Evolutionary conservation across 306 rosid genomes (phyloP).

Genomic region (Inga oerstediana): DNA sequence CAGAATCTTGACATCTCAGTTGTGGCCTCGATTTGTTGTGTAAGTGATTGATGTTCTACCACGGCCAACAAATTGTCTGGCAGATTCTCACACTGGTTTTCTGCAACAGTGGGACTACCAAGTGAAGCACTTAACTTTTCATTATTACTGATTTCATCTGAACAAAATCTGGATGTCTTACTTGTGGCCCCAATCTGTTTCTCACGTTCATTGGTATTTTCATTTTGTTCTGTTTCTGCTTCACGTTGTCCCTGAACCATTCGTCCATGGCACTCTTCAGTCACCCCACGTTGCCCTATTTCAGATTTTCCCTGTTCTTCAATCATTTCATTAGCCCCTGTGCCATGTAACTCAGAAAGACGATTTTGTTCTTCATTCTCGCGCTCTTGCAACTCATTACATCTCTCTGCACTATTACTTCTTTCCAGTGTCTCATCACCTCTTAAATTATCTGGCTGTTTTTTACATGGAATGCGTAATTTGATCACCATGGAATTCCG

Average conservation of each 20-base stretch:
- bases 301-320: constrained; percentile 20
- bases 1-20: not conserved
- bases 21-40: not conserved
- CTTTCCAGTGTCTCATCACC: not conserved
- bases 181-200: not conserved
- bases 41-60: constrained; percentile 1
- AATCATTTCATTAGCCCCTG: not conserved
- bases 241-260: not conserved
- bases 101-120: not conserved
- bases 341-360: constrained; percentile 1
- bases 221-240: not conserved
- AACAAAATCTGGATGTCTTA: not conserved
- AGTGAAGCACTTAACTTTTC: not conserved
- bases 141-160: not conserved
- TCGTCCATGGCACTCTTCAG: not conserved
- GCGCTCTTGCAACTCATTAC: not conserved
- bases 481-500: not conserved
- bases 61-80: not conserved
- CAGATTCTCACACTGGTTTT: not conserved
- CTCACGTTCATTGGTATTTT: not conserved
- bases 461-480: not conserved
- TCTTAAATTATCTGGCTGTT: not conserved
- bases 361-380: constrained; percentile 6
- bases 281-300: not conserved
- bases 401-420: not conserved